Evolutionary conservation across 169 alveolate species (phyloP).

Genomic region (Plasmodium fragile): DNA sequence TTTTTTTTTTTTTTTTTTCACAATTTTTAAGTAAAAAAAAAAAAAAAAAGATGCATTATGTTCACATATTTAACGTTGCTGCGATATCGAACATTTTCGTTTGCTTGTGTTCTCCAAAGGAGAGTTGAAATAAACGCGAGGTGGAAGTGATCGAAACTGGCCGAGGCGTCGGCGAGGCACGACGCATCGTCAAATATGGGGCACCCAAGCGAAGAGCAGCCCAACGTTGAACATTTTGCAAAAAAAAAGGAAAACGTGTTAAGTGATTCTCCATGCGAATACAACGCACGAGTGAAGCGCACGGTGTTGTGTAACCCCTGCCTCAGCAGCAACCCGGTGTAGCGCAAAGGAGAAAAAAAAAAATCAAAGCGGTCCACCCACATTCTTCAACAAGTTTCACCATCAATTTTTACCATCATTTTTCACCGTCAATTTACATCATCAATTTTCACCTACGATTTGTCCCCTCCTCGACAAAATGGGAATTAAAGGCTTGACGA

Average conservation of each 20-base stretch:
- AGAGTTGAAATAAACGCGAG: not conserved
- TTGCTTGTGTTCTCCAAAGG: not conserved
- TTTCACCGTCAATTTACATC: not conserved
- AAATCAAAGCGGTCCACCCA: not conserved
- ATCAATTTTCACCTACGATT: not conserved
- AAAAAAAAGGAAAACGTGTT: not conserved
- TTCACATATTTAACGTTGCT: not conserved
- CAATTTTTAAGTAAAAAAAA: not conserved
- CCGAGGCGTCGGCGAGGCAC: not conserved
- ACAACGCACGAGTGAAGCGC: not conserved
- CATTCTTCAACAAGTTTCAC: too few species aligned
- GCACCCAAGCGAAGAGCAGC: not conserved
- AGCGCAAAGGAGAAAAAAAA: not conserved
- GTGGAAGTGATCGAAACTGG: not conserved
- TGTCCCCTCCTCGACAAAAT: constrained; percentile 41
- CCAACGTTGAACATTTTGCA: not conserved
- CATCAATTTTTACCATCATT: not conserved
- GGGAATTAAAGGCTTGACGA: constrained; percentile 95
- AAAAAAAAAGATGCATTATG: not conserved
- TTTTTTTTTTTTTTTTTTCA: not conserved
- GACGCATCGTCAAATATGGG: not conserved
- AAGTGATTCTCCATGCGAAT: not conserved
- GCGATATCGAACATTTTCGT: not conserved
- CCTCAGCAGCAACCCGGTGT: not conserved
- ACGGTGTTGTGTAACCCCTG: not conserved